Percentiles rank a stretch among this genome's conserved stretches.
phyloP scores from a whole-genome alignment of 495 filamentous ascomycete species.

The Beverwykella pulmonaria region DNA sequence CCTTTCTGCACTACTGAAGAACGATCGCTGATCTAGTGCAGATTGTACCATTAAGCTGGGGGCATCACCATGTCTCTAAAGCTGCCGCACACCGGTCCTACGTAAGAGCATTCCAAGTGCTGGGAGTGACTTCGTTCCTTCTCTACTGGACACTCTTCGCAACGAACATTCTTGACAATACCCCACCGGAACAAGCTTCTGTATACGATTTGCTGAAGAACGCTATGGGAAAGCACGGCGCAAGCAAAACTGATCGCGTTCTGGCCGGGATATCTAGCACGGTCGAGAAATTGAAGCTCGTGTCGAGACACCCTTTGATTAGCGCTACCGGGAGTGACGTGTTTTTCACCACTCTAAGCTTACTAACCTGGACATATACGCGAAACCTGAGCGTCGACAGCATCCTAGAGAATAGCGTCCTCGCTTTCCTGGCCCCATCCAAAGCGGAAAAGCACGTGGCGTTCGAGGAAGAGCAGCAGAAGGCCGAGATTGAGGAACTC shows the following conservation, averaged over 20 bases:
- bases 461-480: conserved; percentile 20
- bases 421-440: conserved; percentile 14
- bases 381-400: conserved; percentile 50
- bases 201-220: conserved; percentile 52
- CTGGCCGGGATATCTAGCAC: conserved; percentile 11
- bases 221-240: conserved; percentile 39
- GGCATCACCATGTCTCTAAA: conserved; percentile 45
- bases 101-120: conserved; percentile 48
- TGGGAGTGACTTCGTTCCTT: conserved; percentile 11
- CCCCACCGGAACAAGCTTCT: conserved; percentile 43
- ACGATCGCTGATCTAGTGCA: conserved; percentile 13
- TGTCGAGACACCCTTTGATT: conserved; percentile 54
- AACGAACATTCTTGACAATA: conserved; percentile 47
- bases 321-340: conserved; percentile 55
- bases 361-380: conserved; percentile 58
- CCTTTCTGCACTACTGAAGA: not conserved
- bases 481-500: conserved; percentile 1
- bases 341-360: conserved; percentile 53
- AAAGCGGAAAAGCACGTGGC: conserved; percentile 33
- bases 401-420: conserved; percentile 43
- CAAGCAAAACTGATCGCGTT: conserved; percentile 1
- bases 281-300: conserved; percentile 44
- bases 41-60: conserved; percentile 51
- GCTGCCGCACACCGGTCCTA: conserved; percentile 48
- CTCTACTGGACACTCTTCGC: conserved; percentile 16